phyloP scores from a whole-genome alignment of 2,329 filamentous ascomycete species.

The Sclerotinia glacialis region DNA sequence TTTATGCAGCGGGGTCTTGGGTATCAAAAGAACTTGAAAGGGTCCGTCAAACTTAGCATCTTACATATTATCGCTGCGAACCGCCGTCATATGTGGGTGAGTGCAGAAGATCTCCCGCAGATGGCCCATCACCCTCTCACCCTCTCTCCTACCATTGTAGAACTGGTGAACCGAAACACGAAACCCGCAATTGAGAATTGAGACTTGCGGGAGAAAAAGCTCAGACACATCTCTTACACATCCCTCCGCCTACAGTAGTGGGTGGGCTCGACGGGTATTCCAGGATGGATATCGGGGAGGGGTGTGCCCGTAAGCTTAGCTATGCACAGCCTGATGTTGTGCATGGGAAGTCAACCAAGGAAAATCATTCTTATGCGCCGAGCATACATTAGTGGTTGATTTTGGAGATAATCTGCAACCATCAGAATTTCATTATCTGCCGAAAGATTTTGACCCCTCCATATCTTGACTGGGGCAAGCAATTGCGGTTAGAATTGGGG shows the following conservation, averaged over 20 bases:
- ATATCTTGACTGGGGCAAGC: background rate
- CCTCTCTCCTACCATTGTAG: background rate
- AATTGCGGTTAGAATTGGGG: background rate
- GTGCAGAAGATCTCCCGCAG: conserved; percentile 23
- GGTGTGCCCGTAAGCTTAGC: background rate
- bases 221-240: conserved; percentile 16
- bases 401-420: background rate
- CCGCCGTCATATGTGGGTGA: conserved; percentile 7
- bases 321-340: conserved; percentile 23
- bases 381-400: conserved; percentile 1
- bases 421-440: background rate
- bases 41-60: background rate
- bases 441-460: conserved; percentile 4
- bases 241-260: conserved; percentile 12
- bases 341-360: conserved; percentile 6
- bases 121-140: background rate
- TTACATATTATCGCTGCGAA: background rate
- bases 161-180: background rate
- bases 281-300: conserved; percentile 10
- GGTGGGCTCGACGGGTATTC: conserved; percentile 3
- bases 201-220: conserved; percentile 12
- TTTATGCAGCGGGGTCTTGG: background rate
- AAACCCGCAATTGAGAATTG: background rate
- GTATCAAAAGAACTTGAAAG: background rate
- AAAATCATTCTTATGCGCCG: background rate